Evolutionary conservation across 208 protist species (phyloP).

Genomic region (Lotmaria passim): DNA sequence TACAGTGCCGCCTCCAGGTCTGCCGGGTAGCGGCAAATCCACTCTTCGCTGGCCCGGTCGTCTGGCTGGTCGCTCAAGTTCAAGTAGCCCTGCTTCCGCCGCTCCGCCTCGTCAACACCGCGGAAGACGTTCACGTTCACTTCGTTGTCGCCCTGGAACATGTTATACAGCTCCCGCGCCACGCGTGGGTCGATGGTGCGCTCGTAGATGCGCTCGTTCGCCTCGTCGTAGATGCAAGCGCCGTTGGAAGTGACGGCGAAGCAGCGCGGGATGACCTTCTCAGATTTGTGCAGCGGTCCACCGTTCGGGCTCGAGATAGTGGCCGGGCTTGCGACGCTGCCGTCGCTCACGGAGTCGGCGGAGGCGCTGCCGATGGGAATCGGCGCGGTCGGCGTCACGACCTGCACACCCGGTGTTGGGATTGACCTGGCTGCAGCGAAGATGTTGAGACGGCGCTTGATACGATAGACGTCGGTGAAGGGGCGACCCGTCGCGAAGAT

Average conservation of each 20-base stretch:
- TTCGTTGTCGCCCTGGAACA: conserved; percentile 53
- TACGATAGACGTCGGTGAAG: conserved; percentile 63
- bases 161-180: conserved; percentile 46
- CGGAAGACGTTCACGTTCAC: conserved; percentile 71
- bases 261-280: conserved; percentile 54
- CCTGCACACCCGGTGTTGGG: conserved; percentile 49
- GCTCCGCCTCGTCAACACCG: conserved; percentile 37
- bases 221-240: conserved; percentile 66
- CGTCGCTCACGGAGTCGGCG: conserved; percentile 8
- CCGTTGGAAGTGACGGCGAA: conserved; percentile 76
- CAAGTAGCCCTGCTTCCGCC: conserved; percentile 35
- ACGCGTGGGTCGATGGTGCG: conserved; percentile 37
- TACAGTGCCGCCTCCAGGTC: conserved; percentile 55
- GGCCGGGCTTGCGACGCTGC: not conserved
- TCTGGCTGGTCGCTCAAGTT: conserved; percentile 56
- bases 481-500: conserved; percentile 81
- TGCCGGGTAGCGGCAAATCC: conserved; percentile 58
- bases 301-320: not conserved
- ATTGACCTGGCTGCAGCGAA: conserved; percentile 47
- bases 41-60: conserved; percentile 63
- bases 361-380: not conserved
- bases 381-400: conserved; percentile 35
- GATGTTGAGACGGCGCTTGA: conserved; percentile 63
- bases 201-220: conserved; percentile 52
- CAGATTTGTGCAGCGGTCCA: not conserved